These are phyloP conservation scores for Neoscytalidium dimidiatum DNA, from an alignment of 2,329 filamentous ascomycete species.

Conservation along the genomic window DNA sequence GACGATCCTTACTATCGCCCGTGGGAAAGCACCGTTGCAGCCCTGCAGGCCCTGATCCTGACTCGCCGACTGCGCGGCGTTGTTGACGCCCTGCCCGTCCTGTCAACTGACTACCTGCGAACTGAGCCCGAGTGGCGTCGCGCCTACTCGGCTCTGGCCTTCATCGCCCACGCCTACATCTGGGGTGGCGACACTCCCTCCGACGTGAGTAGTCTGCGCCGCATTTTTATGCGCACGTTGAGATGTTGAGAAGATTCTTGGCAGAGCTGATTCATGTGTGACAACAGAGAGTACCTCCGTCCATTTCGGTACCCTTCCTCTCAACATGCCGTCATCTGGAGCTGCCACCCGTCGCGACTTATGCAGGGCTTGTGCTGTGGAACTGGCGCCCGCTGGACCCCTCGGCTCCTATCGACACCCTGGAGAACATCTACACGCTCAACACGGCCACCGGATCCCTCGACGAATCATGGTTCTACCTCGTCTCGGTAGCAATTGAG, in stretches of 20 bases:
- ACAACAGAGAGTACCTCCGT: conserved; percentile 67
- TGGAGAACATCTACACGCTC: conserved; percentile 86
- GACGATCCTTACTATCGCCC: conserved; percentile 91
- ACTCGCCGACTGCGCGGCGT: conserved; percentile 79
- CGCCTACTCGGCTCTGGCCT: conserved; percentile 76
- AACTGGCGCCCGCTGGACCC: conserved; percentile 93
- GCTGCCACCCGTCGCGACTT: conserved; percentile 89
- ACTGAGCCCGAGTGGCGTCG: conserved; percentile 89
- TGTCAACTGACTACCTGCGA: conserved; percentile 79
- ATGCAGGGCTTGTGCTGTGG: conserved; percentile 89
- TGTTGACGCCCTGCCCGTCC: conserved; percentile 77
- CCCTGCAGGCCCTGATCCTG: conserved; percentile 83
- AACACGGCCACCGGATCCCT: conserved; percentile 90
- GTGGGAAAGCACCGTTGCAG: conserved; percentile 86
- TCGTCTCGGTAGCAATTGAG: conserved; percentile 94
- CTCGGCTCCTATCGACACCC: conserved; percentile 75
- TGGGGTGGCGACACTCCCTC: conserved; percentile 79
- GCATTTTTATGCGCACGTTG: background rate
- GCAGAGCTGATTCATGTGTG: conserved; percentile 1
- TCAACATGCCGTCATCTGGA: conserved; percentile 76
- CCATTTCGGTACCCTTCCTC: conserved; percentile 81
- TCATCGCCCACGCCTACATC: conserved; percentile 82
- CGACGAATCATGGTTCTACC: conserved; percentile 98
- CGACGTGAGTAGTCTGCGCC: conserved; percentile 57
- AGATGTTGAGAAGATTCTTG: background rate